Evolutionary conservation across 2,329 filamentous ascomycete genomes (phyloP).

Genomic region (Cordyceps javanica): DNA sequence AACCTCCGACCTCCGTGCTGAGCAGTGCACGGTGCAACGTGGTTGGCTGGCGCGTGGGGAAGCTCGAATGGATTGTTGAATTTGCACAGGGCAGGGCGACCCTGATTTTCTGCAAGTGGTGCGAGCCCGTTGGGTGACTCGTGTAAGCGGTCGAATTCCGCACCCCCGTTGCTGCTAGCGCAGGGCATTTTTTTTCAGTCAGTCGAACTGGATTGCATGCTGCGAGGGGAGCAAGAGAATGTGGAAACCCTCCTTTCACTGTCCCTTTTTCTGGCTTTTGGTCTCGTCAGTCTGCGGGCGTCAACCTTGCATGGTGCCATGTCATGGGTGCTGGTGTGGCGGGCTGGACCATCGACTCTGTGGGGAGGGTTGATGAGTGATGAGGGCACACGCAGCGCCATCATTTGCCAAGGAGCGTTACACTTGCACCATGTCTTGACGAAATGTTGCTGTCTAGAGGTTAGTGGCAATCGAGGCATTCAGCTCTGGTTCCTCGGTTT

Average conservation of each 20-base stretch:
- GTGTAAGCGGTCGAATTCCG: constrained; percentile 10
- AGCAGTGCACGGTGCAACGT: background rate
- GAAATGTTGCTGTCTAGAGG: background rate
- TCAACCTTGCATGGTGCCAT: background rate
- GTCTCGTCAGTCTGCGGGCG: background rate
- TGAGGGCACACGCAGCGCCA: background rate
- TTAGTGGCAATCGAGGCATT: background rate
- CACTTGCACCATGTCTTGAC: background rate
- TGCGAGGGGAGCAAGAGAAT: background rate
- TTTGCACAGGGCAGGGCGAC: background rate
- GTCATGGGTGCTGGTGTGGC: background rate
- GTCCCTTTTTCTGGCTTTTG: background rate
- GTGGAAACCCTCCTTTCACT: background rate
- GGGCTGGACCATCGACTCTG: background rate
- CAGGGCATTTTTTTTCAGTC: background rate
- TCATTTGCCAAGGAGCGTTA: background rate
- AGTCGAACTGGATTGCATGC: background rate
- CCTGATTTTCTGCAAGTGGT: background rate
- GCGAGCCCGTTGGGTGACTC: constrained; percentile 4
- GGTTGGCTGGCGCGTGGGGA: background rate
- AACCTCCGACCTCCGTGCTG: background rate
- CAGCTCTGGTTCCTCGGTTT: background rate
- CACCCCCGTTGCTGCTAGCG: background rate
- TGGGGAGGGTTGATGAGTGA: background rate
- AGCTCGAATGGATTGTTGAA: constrained; percentile 3